Evolutionary conservation across 2,329 filamentous ascomycete genomes (phyloP), one percentile per base, ranked within the genome.

Genomic region (Pseudocercospora ulei): DNA sequence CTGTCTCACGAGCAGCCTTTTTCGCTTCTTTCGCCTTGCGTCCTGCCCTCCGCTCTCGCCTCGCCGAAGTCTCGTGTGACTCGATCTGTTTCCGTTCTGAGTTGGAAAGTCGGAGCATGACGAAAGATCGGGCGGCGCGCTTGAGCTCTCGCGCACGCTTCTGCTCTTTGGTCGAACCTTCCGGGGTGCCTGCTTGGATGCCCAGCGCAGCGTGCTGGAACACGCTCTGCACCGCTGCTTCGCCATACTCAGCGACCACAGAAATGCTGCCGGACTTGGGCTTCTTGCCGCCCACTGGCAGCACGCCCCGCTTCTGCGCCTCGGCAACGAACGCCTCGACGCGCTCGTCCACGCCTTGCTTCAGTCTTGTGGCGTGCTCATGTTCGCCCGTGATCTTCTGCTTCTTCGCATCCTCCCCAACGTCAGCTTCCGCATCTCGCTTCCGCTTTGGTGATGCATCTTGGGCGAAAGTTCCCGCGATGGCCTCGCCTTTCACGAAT

Each of bases 401-500:
- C n/a, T 43, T 46, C 41, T 47, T 49, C 12, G 43, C 23, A n/a
- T 35, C 35, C 7, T 45, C 25, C 11, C 20, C 36, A 11, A 35
- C 20, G 7, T 34, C 25, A 9, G 43, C 39, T 9, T 25, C 37
- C 7, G 24, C 31, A 7, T 38, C 36, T 7, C 39, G 43, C 40
- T 50, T 49, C 24, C 43, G 43, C 30, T 38, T 46, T 24, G 30
- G 23, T 11, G 44, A 39, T 4, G 42, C 35, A 23, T 35, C 33
- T 22, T 47, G 29, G 13, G 49, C 52, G 43, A 84, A 62, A 2
- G 85, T 92, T 2, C 87, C 86, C 25, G 75, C 68, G 40, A 96
- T 68, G 13, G 76, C 67, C 38, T 86, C 82, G 5, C 90, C 90
- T 47, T 74, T 76, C 14, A 96, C 84, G 58, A 98, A 96, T 35